Evolutionary conservation across 352 stramenopile genomes (phyloP).

Genomic region (Blastocystis hominis): DNA sequence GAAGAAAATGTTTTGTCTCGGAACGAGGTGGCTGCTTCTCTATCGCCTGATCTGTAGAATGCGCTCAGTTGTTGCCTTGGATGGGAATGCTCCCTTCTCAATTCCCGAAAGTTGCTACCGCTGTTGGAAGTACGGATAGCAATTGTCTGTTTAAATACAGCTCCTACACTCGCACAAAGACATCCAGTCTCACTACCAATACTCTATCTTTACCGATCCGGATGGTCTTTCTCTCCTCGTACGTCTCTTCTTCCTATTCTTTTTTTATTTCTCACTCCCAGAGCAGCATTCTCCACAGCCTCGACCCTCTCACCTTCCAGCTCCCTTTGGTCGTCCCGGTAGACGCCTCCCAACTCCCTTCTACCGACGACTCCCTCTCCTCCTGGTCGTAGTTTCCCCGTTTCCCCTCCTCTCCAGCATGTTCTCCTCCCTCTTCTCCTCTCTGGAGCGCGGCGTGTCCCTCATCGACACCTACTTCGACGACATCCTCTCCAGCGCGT

Average conservation of each 20-base stretch:
- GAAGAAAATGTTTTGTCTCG: not conserved
- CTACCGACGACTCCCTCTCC: not conserved
- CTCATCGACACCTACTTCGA: constrained; percentile 7
- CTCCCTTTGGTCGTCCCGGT: not conserved
- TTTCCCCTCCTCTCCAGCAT: not conserved
- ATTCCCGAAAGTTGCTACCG: not conserved
- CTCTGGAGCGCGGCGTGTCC: not conserved
- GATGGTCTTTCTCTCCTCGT: not conserved
- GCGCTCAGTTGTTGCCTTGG: not conserved
- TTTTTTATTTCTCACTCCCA: not conserved
- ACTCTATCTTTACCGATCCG: not conserved
- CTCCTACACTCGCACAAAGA: not conserved
- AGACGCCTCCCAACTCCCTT: not conserved
- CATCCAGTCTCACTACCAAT: not conserved
- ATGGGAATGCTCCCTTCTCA: not conserved
- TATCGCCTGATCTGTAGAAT: not conserved
- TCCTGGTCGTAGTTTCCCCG: not conserved
- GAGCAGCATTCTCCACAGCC: not conserved
- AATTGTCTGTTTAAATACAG: not conserved
- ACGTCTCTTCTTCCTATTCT: not conserved
- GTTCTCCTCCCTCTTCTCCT: not conserved
- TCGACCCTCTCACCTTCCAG: not conserved
- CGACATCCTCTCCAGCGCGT: not conserved
- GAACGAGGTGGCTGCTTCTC: not conserved
- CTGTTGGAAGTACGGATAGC: not conserved